A percentile compares a stretch with the other conserved stretches of the same genome.
Evolutionary conservation across 495 filamentous ascomycete species (phyloP).

Genomic region (Aspergillus avenaceus): DNA sequence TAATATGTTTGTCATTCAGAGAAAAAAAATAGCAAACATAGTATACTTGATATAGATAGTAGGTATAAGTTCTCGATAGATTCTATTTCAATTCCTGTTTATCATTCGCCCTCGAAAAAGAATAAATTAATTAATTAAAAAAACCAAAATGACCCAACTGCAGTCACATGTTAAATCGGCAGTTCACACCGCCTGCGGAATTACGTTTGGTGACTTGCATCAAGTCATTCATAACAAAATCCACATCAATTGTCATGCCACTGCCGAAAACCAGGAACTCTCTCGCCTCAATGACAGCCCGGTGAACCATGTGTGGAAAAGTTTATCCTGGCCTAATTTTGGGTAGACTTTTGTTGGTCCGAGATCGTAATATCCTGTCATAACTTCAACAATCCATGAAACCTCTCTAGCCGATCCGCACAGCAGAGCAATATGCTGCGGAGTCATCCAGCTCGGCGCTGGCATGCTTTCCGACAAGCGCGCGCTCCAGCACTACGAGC

Average conservation of each 20-base stretch:
- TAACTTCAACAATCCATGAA: constrained; percentile 10
- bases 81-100: too few species aligned
- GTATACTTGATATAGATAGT: too few species aligned
- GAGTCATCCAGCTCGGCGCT: constrained; percentile 32
- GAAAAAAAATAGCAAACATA: too few species aligned
- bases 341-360: constrained; percentile 3
- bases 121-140: too few species aligned
- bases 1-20: too few species aligned
- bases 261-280: neutral
- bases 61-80: too few species aligned
- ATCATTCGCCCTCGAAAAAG: too few species aligned
- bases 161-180: constrained; percentile 3
- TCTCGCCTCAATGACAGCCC: neutral
- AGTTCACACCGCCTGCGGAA: constrained; percentile 3
- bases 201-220: neutral
- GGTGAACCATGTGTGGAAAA: constrained; percentile 15
- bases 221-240: neutral
- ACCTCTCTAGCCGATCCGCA: constrained; percentile 11
- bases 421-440: constrained; percentile 30
- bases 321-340: constrained; percentile 6
- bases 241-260: constrained; percentile 9
- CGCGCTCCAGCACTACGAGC: constrained; percentile 17
- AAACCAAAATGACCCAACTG: too few species aligned
- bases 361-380: neutral
- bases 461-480: constrained; percentile 20